A percentile compares a stretch with the other conserved stretches of the same genome.
Conservation (phyloP, 177 flowering plant species). For the Vitis hybrid region DNA sequence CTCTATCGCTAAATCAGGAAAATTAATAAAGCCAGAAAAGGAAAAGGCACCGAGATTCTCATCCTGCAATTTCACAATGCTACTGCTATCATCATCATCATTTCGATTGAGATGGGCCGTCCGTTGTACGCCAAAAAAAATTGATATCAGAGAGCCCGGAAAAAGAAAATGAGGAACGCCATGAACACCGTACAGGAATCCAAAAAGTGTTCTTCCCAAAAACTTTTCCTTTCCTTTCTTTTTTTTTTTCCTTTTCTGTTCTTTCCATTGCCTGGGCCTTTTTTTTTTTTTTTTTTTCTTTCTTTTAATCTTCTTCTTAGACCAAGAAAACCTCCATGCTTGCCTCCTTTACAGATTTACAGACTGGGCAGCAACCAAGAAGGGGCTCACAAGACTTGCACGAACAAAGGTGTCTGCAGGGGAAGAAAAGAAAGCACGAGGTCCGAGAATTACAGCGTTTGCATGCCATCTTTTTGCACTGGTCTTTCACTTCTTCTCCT, state of each 20-base stretch:
- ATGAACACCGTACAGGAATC: not conserved
- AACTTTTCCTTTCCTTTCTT: not conserved
- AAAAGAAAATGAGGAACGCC: not conserved
- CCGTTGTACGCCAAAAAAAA: not conserved
- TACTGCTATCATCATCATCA: slow-evolving; percentile 9
- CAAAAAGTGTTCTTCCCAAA: slow-evolving; percentile 5
- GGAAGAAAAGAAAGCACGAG: slow-evolving; percentile 50
- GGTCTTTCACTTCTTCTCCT: slow-evolving; percentile 3
- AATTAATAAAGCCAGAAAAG: slow-evolving; percentile 1
- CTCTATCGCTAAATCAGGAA: not conserved
- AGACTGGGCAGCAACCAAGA: slow-evolving; percentile 55
- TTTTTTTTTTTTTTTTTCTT: not conserved
- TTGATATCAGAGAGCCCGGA: slow-evolving; percentile 5
- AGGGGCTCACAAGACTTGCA: slow-evolving; percentile 55
- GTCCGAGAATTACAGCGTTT: slow-evolving; percentile 35
- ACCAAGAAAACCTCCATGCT: slow-evolving; percentile 44
- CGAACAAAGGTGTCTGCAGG: slow-evolving; percentile 67
- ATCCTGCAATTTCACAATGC: not conserved
- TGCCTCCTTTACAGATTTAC: slow-evolving; percentile 43
- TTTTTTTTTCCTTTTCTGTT: not conserved
- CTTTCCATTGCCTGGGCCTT: not conserved
- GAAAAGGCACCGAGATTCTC: slow-evolving; percentile 8
- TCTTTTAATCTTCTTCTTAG: slow-evolving; percentile 10
- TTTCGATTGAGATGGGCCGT: slow-evolving; percentile 2
- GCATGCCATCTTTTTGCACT: slow-evolving; percentile 31